These are phyloP conservation scores for Eragrostis nindensis DNA, from an alignment of 176 grass and related monocot genomes.

Conservation along the genomic window DNA sequence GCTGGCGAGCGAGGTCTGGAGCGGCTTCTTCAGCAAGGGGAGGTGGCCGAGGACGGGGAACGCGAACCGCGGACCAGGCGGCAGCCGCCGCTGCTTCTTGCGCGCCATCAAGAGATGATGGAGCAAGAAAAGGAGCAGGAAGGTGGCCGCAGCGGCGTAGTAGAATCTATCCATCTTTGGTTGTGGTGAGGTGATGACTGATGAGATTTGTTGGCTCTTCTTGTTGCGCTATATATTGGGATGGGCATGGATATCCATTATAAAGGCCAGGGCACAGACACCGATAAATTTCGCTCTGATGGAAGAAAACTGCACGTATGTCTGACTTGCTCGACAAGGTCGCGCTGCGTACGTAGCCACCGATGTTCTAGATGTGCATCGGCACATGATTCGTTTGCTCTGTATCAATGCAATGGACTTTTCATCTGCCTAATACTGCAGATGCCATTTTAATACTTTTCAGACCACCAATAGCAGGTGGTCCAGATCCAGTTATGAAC, in stretches of 20 bases:
- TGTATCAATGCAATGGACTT: background rate
- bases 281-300: background rate
- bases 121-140: slow-evolving; percentile 2
- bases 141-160: background rate
- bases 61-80: slow-evolving; percentile 33
- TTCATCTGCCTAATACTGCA: background rate
- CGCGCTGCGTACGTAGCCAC: background rate
- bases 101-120: background rate
- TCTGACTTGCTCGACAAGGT: background rate
- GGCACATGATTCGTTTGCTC: background rate
- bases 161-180: background rate
- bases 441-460: background rate
- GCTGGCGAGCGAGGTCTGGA: slow-evolving; percentile 38
- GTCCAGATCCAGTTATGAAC: background rate
- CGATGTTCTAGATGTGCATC: background rate
- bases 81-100: background rate
- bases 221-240: background rate
- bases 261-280: background rate
- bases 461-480: background rate
- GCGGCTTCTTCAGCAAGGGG: slow-evolving; percentile 55
- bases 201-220: background rate
- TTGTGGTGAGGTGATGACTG: background rate
- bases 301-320: background rate
- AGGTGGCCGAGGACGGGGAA: slow-evolving; percentile 55
- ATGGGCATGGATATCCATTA: background rate